A percentile compares a stretch with the other conserved stretches of the same genome.
phyloP scores from a whole-genome alignment of 2,329 filamentous ascomycete species.

The Aspergillus flavus region DNA sequence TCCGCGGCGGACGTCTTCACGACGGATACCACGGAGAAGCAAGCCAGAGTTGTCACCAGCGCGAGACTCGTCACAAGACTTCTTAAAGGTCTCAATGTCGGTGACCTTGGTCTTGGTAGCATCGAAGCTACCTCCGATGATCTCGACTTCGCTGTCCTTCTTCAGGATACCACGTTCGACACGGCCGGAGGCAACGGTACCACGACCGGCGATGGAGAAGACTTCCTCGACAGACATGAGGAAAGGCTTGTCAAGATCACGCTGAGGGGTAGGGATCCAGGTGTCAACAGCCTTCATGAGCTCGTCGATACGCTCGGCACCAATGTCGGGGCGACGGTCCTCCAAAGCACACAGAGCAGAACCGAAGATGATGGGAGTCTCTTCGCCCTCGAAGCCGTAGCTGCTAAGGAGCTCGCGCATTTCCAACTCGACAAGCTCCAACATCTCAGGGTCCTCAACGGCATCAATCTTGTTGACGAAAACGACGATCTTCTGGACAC shows the following conservation, averaged over 20 bases:
- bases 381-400: constrained; percentile 97
- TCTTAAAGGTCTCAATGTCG: constrained; percentile 99
- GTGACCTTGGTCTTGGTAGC: constrained; percentile 98
- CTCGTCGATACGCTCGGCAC: constrained; percentile 84
- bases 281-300: constrained; percentile 85
- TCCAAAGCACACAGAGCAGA: constrained; percentile 95
- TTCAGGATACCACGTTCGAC: constrained; percentile 94
- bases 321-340: constrained; percentile 82
- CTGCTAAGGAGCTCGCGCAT: constrained; percentile 94
- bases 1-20: constrained; percentile 90
- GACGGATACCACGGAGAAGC: constrained; percentile 90
- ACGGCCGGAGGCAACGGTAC: constrained; percentile 94
- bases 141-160: constrained; percentile 91
- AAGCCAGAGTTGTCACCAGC: constrained; percentile 98
- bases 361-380: constrained; percentile 95
- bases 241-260: constrained; percentile 97
- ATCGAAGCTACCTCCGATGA: constrained; percentile 80
- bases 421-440: constrained; percentile 99
- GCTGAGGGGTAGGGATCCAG: constrained; percentile 95
- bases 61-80: constrained; percentile 94
- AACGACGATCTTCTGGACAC: constrained; percentile 96
- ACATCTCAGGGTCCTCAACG: constrained; percentile 97
- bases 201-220: constrained; percentile 88
- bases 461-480: constrained; percentile 99
- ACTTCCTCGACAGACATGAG: constrained; percentile 97